phyloP scores from a whole-genome alignment of 306 rosid species.

The Trifolium fragiferum region DNA sequence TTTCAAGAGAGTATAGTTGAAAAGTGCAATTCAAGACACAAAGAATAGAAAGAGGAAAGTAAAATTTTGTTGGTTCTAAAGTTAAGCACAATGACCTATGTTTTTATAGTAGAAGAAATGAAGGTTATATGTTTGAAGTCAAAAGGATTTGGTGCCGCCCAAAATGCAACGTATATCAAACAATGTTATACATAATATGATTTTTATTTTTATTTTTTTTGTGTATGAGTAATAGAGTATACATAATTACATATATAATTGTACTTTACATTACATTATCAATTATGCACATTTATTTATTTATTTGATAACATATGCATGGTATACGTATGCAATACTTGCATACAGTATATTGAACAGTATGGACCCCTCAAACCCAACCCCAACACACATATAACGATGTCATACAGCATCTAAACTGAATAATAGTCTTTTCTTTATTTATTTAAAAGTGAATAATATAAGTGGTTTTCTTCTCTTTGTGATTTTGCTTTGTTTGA shows the following conservation, averaged over 20 bases:
- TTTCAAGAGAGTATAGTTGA: conserved; percentile 29
- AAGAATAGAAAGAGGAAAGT: conserved; percentile 23
- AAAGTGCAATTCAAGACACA: conserved; percentile 33
- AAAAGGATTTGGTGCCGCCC: conserved; percentile 92
- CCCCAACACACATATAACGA: neutral
- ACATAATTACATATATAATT: neutral
- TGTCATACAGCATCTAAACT: neutral
- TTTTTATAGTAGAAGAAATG: conserved; percentile 47
- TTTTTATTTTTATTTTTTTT: neutral
- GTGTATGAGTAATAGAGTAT: no score
- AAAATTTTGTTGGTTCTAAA: conserved; percentile 41
- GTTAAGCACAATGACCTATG: conserved; percentile 35
- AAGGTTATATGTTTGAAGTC: conserved; percentile 60
- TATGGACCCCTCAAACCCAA: neutral
- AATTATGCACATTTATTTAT: neutral
- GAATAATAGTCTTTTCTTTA: neutral
- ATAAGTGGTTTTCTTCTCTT: no score
- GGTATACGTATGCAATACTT: conserved; percentile 1
- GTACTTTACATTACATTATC: neutral
- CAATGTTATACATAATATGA: conserved; percentile 6
- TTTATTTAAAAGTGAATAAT: neutral
- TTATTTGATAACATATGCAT: neutral
- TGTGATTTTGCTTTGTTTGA: no score
- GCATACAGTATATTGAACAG: neutral
- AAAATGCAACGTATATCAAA: conserved; percentile 50